These are phyloP conservation scores for Puccinia coronata DNA, from an alignment of 1,284 basidiomycete genomes.

Conservation along the genomic window DNA sequence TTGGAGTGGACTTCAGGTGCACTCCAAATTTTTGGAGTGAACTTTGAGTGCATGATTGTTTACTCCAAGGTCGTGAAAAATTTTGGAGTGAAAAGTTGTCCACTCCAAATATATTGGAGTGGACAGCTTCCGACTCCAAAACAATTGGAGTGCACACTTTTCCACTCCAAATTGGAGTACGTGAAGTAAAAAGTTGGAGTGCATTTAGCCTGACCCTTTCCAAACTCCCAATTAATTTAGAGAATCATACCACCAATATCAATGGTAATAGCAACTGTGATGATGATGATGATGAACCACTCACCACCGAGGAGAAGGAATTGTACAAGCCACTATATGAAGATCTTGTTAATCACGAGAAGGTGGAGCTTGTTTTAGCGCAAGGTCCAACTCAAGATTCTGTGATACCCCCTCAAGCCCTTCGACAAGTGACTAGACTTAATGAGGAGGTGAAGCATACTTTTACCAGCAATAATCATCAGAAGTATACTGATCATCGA, in stretches of 20 bases:
- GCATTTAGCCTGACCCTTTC: too few species aligned
- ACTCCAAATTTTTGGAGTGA: too few species aligned
- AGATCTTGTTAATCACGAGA: slow-evolving; percentile 1
- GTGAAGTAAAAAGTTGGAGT: too few species aligned
- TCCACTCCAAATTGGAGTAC: too few species aligned
- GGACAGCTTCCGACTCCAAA: too few species aligned
- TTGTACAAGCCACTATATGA: slow-evolving; percentile 2
- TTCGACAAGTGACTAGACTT: neutral
- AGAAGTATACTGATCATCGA: neutral
- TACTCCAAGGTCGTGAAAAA: too few species aligned
- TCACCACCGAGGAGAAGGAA: neutral
- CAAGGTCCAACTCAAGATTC: neutral
- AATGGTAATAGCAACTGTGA: too few species aligned
- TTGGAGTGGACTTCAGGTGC: too few species aligned
- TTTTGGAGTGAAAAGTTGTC: neutral
- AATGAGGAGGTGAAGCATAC: neutral
- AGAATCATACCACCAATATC: neutral
- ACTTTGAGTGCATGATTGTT: too few species aligned
- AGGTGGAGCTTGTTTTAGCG: neutral
- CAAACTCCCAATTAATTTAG: too few species aligned
- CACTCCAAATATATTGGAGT: neutral
- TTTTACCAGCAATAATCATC: neutral
- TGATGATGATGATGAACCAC: neutral
- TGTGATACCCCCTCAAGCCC: neutral
- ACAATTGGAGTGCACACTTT: too few species aligned